These are phyloP conservation scores for Penicillium olsonii DNA, from an alignment of 2,329 filamentous ascomycete genomes.

Conservation along the genomic window DNA sequence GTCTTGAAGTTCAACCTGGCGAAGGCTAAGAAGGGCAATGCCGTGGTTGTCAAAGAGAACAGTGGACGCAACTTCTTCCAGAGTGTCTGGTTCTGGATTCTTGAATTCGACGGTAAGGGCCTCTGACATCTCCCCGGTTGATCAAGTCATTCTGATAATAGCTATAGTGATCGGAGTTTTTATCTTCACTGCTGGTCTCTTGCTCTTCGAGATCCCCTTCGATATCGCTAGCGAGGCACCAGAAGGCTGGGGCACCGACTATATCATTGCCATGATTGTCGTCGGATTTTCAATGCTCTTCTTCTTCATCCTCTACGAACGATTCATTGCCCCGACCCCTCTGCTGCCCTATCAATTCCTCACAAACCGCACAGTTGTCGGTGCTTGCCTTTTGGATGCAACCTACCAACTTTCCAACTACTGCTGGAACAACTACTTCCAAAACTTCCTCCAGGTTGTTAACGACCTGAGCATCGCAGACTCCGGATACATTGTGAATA, in stretches of 20 bases:
- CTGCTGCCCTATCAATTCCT: slow-evolving; percentile 51
- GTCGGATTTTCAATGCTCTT: slow-evolving; percentile 58
- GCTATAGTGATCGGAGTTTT: slow-evolving; percentile 57
- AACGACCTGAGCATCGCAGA: slow-evolving; percentile 33
- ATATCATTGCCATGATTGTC: slow-evolving; percentile 55
- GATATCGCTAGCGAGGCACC: slow-evolving; percentile 49
- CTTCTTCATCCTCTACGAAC: slow-evolving; percentile 57
- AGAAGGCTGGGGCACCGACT: slow-evolving; percentile 44
- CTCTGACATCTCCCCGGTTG: not conserved
- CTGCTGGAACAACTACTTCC: slow-evolving; percentile 35
- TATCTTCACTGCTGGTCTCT: slow-evolving; percentile 61
- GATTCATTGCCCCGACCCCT: slow-evolving; percentile 46
- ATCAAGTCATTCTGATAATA: not conserved
- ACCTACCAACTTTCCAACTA: slow-evolving; percentile 35
- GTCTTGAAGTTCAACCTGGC: slow-evolving; percentile 58
- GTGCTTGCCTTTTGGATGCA: slow-evolving; percentile 30
- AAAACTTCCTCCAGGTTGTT: slow-evolving; percentile 28
- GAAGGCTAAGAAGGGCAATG: slow-evolving; percentile 58
- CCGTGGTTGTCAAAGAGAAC: slow-evolving; percentile 42
- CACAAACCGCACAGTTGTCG: slow-evolving; percentile 31
- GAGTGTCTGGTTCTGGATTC: slow-evolving; percentile 54
- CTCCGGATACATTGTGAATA: slow-evolving; percentile 48
- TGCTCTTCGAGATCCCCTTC: slow-evolving; percentile 51
- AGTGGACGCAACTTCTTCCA: slow-evolving; percentile 50
- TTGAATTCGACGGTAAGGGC: slow-evolving; percentile 60